Conservation (phyloP, 345 rosid species). For the Brassica rapa region DNA sequence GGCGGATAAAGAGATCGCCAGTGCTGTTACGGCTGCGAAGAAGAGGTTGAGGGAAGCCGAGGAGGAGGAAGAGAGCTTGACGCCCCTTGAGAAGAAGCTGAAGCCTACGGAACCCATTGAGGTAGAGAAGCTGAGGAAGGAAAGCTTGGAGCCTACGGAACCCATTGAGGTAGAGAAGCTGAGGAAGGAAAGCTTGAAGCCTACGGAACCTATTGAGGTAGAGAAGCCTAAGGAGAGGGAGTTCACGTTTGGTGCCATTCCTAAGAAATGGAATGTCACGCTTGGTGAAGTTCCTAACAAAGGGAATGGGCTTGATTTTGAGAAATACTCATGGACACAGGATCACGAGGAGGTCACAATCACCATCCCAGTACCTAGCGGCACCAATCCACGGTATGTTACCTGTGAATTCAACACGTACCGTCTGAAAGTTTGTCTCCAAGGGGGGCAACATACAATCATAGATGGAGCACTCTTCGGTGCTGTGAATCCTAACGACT, state of each 20-base stretch:
- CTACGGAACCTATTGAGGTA: not conserved
- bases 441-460: conserved; percentile 75
- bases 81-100: conserved; percentile 23
- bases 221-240: too few relatives aligned
- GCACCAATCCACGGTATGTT: conserved; percentile 71
- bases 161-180: not conserved
- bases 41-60: conserved; percentile 43
- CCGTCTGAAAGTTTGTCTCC: conserved; percentile 79
- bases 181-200: too few relatives aligned
- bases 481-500: conserved; percentile 69
- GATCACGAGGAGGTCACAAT: conserved; percentile 71
- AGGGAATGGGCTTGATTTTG: conserved; percentile 87
- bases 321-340: conserved; percentile 86
- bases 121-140: conserved; percentile 31
- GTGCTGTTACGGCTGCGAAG: conserved; percentile 47
- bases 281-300: conserved; percentile 57
- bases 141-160: not conserved
- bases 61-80: conserved; percentile 27
- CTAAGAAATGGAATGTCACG: not conserved
- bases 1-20: conserved; percentile 63
- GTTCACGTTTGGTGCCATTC: too few relatives aligned
- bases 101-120: conserved; percentile 21
- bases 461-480: conserved; percentile 70
- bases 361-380: conserved; percentile 66
- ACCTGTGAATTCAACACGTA: conserved; percentile 74